Evolutionary conservation across 768 basidiomycete genomes (phyloP), one percentile per base, ranked within the genome.

Genomic region (Calocybe indica): DNA sequence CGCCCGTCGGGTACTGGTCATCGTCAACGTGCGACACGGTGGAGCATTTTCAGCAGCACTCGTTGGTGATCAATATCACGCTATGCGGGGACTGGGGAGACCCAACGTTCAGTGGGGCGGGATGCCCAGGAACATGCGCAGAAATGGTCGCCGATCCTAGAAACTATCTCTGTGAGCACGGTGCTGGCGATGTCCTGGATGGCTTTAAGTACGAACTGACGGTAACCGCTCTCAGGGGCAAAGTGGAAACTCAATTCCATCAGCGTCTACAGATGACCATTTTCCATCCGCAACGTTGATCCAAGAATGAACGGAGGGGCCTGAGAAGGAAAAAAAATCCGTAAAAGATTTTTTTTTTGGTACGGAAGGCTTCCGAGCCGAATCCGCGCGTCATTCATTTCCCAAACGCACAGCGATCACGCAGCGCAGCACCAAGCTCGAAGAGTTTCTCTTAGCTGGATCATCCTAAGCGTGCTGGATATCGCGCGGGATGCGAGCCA

Each of bases 221-320:
- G 7, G 31, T 12, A 22, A 22, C 8, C 29, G 8, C 13, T 29
- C 37, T 12, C 53, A 80, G 79, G 65, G 55, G 76, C 78, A 9
- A 60, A 73, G 55, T 80, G 78, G 78, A 65, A 67, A 51, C 67
- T 82, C 61, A 75, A 76, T 54, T 78, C 31, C 42, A 43, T 43
- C 12, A 34, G 31, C 14, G 42, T 43, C 14, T 43, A 43, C 31
- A 30, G 31, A 12, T 43, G 31, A 13, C n/a, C 36, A 11, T 14
- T 37, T 37, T 37, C 36, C 14, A 3, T 22, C 22, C 22, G 22
- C 22, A 22, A 22, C 22, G 22, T 22, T 22, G 22, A 22, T 22
- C 22, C 22, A 22, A 22, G 22, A 22, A 22, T 4, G 22, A 4
- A 22, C n/a, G n/a, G n/a, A n/a, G n/a, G 22, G 22, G 22, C 22